Conservation (phyloP, 768 basidiomycete genomes). For the Steccherinum ochraceum region DNA sequence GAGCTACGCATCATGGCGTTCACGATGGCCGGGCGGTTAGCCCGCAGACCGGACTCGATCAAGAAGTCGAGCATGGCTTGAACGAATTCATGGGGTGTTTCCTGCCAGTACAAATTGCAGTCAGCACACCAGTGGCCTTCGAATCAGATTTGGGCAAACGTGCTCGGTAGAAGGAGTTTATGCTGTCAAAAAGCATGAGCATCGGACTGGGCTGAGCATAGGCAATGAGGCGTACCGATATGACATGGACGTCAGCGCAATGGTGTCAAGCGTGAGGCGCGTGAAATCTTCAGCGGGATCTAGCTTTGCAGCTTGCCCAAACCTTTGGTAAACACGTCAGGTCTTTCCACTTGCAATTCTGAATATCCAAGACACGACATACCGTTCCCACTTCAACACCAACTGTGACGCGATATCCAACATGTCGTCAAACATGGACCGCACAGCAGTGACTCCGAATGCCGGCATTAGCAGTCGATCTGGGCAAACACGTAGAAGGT, state of each 20-base stretch:
- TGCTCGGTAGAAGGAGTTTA: constrained; percentile 42
- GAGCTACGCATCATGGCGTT: constrained; percentile 29
- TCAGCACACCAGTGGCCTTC: background rate
- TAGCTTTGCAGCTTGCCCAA: constrained; percentile 34
- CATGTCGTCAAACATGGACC: constrained; percentile 44
- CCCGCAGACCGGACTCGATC: constrained; percentile 28
- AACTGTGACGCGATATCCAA: constrained; percentile 38
- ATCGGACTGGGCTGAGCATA: background rate
- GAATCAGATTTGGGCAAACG: constrained; percentile 1
- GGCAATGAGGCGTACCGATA: constrained; percentile 22
- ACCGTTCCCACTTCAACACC: constrained; percentile 39
- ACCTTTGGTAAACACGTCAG: constrained; percentile 29
- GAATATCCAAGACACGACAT: background rate
- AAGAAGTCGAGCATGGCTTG: constrained; percentile 37
- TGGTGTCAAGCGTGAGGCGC: constrained; percentile 40
- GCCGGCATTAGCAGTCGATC: constrained; percentile 36
- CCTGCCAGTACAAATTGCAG: constrained; percentile 14
- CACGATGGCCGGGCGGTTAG: constrained; percentile 29
- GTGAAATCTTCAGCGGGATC: constrained; percentile 43
- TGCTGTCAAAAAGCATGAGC: constrained; percentile 17
- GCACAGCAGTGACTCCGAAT: constrained; percentile 36
- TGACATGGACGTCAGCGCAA: constrained; percentile 39
- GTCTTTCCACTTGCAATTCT: background rate
- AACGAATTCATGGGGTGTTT: constrained; percentile 31
- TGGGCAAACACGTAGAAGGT: too few species aligned